Conservation (phyloP, 2,329 filamentous ascomycete genomes). For the Verticillium dahliae region DNA sequence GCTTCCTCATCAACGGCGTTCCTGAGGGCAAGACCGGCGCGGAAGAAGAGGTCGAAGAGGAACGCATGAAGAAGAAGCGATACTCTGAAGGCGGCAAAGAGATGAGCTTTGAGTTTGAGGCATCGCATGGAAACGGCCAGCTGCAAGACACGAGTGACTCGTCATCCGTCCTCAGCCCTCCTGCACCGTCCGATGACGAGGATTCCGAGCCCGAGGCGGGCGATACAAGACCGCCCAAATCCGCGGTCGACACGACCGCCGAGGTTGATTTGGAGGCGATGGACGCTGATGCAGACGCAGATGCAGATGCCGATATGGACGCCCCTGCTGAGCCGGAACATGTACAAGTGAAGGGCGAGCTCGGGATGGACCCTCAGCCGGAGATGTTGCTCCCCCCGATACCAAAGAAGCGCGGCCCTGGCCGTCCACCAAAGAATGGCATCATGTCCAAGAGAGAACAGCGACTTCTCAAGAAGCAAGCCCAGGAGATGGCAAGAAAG, state of each 20-base stretch:
- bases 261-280: conserved; percentile 21
- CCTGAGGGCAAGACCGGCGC: conserved; percentile 50
- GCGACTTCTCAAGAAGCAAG: conserved; percentile 54
- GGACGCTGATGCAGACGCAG: conserved; percentile 18
- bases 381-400: conserved; percentile 8
- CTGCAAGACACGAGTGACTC: conserved; percentile 51
- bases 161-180: conserved; percentile 36
- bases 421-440: conserved; percentile 76
- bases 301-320: conserved; percentile 16
- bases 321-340: conserved; percentile 17
- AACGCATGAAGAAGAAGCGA: conserved; percentile 37
- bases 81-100: conserved; percentile 55
- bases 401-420: conserved; percentile 67
- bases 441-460: conserved; percentile 76
- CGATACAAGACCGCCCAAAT: conserved; percentile 21
- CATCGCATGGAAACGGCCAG: conserved; percentile 50
- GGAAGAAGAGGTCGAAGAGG: conserved; percentile 47
- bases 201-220: conserved; percentile 26
- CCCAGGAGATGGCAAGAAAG: conserved; percentile 45
- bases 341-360: conserved; percentile 13
- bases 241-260: conserved; percentile 14
- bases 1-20: conserved; percentile 63
- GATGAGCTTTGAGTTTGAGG: conserved; percentile 70
- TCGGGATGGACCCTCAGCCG: conserved; percentile 6
- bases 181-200: conserved; percentile 30